phyloP scores from a whole-genome alignment of 371 early-diverging fungal species.

The Conidiobolus incongruus region DNA sequence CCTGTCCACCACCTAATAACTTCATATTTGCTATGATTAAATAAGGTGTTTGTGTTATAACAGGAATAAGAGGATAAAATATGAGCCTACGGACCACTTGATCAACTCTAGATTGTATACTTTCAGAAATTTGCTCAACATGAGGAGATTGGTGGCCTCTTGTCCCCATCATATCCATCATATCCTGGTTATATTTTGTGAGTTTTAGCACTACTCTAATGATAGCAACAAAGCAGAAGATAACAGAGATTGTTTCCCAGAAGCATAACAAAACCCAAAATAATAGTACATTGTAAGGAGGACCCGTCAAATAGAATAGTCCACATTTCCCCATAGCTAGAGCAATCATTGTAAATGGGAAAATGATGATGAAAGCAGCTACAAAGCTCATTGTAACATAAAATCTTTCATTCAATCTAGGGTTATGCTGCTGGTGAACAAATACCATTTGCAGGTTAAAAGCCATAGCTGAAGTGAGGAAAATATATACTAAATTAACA shows the following conservation, averaged over 20 bases:
- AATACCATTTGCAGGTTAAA: conserved; percentile 5
- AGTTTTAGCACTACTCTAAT: conserved; percentile 3
- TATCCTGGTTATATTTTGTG: conserved; percentile 2
- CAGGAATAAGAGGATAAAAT: conserved; percentile 4
- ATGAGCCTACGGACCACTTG: conserved; percentile 4
- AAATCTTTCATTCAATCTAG: conserved; percentile 3
- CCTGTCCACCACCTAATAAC: not conserved
- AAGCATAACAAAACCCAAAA: conserved; percentile 3
- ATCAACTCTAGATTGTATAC: conserved; percentile 3
- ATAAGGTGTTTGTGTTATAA: conserved; percentile 5
- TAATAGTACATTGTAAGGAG: conserved; percentile 1
- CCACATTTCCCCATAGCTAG: conserved; percentile 2
- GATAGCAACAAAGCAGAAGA: conserved; percentile 2
- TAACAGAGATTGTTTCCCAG: not conserved
- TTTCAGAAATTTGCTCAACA: conserved; percentile 1
- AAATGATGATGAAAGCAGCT: conserved; percentile 3
- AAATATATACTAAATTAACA: conserved; percentile 2
- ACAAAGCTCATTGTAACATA: conserved; percentile 1
- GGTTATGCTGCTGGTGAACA: conserved; percentile 5
- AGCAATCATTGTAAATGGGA: conserved; percentile 4
- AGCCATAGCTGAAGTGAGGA: conserved; percentile 3
- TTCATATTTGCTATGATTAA: conserved; percentile 1
- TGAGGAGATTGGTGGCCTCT: not conserved
- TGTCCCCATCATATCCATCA: not conserved
- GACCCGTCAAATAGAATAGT: not conserved